Conservation (phyloP, 2,329 filamentous ascomycete genomes). For the Cercospora berteroae region DNA sequence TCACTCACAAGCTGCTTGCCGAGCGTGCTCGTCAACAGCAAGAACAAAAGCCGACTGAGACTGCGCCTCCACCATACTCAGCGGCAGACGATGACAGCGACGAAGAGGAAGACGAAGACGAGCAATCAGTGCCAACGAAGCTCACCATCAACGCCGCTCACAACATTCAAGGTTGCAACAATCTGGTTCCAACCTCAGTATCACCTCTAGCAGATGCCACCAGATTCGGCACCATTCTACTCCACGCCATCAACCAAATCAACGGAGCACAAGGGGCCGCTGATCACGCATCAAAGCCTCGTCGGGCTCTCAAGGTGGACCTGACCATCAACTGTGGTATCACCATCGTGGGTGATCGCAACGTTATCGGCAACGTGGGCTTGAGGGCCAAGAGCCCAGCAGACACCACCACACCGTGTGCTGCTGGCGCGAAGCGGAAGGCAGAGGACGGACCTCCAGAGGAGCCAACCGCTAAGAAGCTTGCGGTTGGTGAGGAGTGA, state of each 20-base stretch:
- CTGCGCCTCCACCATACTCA: slow-evolving; percentile 30
- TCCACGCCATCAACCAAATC: slow-evolving; percentile 45
- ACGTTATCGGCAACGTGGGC: slow-evolving; percentile 35
- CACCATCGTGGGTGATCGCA: slow-evolving; percentile 34
- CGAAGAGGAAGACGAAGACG: slow-evolving; percentile 16
- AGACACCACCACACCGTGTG: background rate
- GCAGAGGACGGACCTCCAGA: slow-evolving; percentile 25
- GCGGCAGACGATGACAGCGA: slow-evolving; percentile 30
- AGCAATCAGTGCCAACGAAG: slow-evolving; percentile 42
- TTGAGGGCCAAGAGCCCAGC: slow-evolving; percentile 29
- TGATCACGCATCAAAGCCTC: slow-evolving; percentile 43
- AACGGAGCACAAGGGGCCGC: slow-evolving; percentile 37
- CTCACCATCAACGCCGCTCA: slow-evolving; percentile 53
- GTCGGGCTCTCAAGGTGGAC: slow-evolving; percentile 49
- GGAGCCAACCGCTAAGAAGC: slow-evolving; percentile 25
- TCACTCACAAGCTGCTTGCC: slow-evolving; percentile 28
- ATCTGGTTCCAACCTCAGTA: slow-evolving; percentile 48
- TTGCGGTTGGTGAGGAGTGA: slow-evolving; percentile 12
- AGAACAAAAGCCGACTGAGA: slow-evolving; percentile 14
- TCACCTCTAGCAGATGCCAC: slow-evolving; percentile 40
- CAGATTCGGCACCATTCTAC: slow-evolving; percentile 47
- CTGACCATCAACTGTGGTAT: slow-evolving; percentile 42
- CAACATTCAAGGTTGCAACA: slow-evolving; percentile 49
- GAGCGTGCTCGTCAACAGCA: slow-evolving; percentile 26
- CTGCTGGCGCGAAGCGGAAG: slow-evolving; percentile 34